phyloP scores from a whole-genome alignment of 1,284 basidiomycete species.

The Cryptococcus floricola region DNA sequence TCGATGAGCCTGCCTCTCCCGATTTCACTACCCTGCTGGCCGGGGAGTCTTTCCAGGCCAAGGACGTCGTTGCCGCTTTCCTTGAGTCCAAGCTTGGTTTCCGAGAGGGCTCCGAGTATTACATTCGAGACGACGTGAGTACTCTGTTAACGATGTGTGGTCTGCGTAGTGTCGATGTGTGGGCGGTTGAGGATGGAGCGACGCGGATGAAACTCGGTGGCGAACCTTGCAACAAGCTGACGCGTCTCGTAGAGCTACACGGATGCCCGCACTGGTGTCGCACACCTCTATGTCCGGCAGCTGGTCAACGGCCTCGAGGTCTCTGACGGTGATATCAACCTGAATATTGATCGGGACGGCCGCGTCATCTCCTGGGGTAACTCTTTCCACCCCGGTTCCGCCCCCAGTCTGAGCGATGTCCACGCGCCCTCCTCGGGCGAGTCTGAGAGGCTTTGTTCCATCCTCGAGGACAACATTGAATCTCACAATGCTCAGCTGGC shows the following conservation, averaged over 20 bases:
- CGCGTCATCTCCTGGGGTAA: slow-evolving; percentile 73
- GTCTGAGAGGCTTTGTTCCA: slow-evolving; percentile 20
- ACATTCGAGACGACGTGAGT: slow-evolving; percentile 50
- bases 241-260: slow-evolving; percentile 69
- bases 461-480: slow-evolving; percentile 19
- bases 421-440: slow-evolving; percentile 17
- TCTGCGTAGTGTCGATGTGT: background rate
- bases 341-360: slow-evolving; percentile 73
- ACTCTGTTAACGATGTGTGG: background rate
- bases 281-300: slow-evolving; percentile 79
- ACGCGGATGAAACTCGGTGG: background rate
- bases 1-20: slow-evolving; percentile 42
- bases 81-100: slow-evolving; percentile 27
- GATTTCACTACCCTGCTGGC: slow-evolving; percentile 5
- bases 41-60: slow-evolving; percentile 18
- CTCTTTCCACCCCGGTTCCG: slow-evolving; percentile 31
- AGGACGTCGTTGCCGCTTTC: slow-evolving; percentile 27
- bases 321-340: slow-evolving; percentile 79
- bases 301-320: slow-evolving; percentile 78
- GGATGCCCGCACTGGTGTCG: slow-evolving; percentile 73
- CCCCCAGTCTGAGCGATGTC: slow-evolving; percentile 19
- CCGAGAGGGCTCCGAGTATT: slow-evolving; percentile 38
- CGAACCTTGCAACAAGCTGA: background rate
- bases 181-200: background rate
- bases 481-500: slow-evolving; percentile 24